Evolutionary conservation across 164 flowering plant genomes (phyloP), one percentile per base, ranked within the genome.

Genomic region (Protea cynaroides): DNA sequence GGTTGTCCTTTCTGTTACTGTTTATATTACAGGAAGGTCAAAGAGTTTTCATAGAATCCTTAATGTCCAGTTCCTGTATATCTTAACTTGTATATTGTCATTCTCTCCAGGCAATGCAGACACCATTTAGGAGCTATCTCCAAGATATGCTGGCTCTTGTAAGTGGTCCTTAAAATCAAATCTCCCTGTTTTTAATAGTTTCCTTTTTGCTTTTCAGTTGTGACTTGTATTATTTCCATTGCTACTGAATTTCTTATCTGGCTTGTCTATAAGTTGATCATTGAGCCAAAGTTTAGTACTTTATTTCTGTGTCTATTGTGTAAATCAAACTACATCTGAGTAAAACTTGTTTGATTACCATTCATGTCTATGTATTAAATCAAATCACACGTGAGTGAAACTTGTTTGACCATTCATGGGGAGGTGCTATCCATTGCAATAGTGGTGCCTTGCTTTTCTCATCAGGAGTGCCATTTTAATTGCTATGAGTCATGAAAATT

Each of bases 71-170:
- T 47, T 14, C 19, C 3, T 14, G 17, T 14, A 47, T 18, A 1
- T 47, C n/a, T 47, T 14, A 14, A 15, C 18, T 53, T 53, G 12
- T 53, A 25, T 53, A 19, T 8, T 7, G 4, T 1, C 11, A 23
- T 58, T 24, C 62, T 62, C 37, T 52, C 58, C 79, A 87, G 92
- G 86, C 84, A 15, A 66, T 72, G 89, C 92, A 87, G 71, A 87
- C 92, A 38, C 92, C 92, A 62, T 87, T 87, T 62, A 80, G 92
- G 73, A 67, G 76, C 74, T 87, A 87, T 65, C 89, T 87, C 52
- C 82, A 78, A 21, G 89, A 87, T 0, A 87, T 87, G 88, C 71
- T 87, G 72, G 78, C 86, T 25, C 81, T 85, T 65, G 92, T 87
- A 78, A 84, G 87, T 75, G n/a, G 23, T 58, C 34, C 57, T 50